Evolutionary conservation across 306 rosid genomes (phyloP).

Genomic region (Vigna reflexopilosa): DNA sequence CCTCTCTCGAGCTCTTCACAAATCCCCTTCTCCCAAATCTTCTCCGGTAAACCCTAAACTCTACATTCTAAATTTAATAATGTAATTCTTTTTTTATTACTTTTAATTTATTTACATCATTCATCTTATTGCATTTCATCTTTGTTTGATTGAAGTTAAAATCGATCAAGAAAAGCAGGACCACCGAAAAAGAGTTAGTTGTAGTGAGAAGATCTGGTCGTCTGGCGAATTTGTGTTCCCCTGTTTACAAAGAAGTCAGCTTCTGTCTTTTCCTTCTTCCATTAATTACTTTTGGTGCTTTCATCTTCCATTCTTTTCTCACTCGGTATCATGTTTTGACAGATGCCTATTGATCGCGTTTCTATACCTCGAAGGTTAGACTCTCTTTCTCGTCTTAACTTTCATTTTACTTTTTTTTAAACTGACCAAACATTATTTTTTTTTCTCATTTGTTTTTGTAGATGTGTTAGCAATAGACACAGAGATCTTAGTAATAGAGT

Average conservation of each 20-base stretch:
- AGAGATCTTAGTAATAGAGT: slow-evolving; percentile 73
- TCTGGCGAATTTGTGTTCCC: slow-evolving; percentile 64
- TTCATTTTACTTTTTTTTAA: not conserved
- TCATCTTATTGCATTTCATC: not conserved
- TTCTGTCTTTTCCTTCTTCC: not conserved
- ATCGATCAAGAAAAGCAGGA: slow-evolving; percentile 52
- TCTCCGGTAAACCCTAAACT: slow-evolving; percentile 48
- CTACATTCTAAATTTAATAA: not conserved
- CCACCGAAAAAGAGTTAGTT: slow-evolving; percentile 51
- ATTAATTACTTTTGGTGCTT: too few relatives aligned
- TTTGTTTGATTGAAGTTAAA: slow-evolving; percentile 46
- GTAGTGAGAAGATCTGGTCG: slow-evolving; percentile 77
- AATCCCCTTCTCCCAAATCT: slow-evolving; percentile 59
- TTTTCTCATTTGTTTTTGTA: not conserved
- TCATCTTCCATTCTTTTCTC: not conserved
- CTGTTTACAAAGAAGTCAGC: slow-evolving; percentile 67
- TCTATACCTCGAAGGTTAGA: slow-evolving; percentile 62
- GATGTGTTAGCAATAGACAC: slow-evolving; percentile 16
- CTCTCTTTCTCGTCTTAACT: not conserved
- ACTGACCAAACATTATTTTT: not conserved
- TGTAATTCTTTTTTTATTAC: not conserved
- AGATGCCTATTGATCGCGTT: slow-evolving; percentile 61
- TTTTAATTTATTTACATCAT: not conserved
- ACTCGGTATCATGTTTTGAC: not conserved
- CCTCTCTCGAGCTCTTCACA: slow-evolving; percentile 65